Conservation (phyloP, 768 basidiomycete species). For the Macrolepiota fuliginosa region DNA sequence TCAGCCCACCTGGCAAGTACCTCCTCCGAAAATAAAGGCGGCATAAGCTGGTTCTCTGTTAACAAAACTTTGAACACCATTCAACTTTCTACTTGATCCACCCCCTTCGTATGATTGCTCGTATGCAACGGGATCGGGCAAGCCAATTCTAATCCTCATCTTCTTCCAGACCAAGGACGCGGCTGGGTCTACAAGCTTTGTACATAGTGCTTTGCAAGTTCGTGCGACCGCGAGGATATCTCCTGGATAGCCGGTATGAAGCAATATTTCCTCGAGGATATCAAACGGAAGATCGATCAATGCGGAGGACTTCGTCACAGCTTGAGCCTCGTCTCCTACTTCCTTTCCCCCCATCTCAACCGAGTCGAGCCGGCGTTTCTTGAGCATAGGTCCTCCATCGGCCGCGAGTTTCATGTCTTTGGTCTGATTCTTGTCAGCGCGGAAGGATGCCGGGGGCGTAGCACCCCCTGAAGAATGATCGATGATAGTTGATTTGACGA, state of each 20-base stretch:
- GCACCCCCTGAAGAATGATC: not conserved
- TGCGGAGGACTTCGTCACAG: constrained; percentile 32
- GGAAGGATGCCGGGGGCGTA: not conserved
- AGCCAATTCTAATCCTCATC: not conserved
- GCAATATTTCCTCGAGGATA: constrained; percentile 8
- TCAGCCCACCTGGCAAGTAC: constrained; percentile 49
- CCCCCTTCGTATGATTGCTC: not conserved
- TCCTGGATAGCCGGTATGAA: not conserved
- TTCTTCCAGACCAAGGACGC: constrained; percentile 14
- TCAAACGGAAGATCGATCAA: constrained; percentile 3
- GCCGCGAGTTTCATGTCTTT: not conserved
- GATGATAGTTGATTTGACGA: not conserved
- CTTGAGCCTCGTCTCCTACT: not conserved
- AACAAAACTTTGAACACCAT: constrained; percentile 1
- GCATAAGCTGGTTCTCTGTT: constrained; percentile 58
- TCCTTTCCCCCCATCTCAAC: not conserved
- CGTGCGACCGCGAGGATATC: constrained; percentile 5
- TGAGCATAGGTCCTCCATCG: not conserved
- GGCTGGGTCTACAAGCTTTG: constrained; percentile 5
- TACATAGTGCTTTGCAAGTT: constrained; percentile 8
- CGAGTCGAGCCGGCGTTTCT: not conserved
- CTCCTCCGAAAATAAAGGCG: constrained; percentile 60
- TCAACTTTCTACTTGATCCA: not conserved
- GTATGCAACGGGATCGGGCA: constrained; percentile 22
- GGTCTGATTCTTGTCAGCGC: not conserved